These are phyloP conservation scores for Coemansia guatemalensis DNA, from an alignment of 192 early-diverging fungal species.

Conservation along the genomic window DNA sequence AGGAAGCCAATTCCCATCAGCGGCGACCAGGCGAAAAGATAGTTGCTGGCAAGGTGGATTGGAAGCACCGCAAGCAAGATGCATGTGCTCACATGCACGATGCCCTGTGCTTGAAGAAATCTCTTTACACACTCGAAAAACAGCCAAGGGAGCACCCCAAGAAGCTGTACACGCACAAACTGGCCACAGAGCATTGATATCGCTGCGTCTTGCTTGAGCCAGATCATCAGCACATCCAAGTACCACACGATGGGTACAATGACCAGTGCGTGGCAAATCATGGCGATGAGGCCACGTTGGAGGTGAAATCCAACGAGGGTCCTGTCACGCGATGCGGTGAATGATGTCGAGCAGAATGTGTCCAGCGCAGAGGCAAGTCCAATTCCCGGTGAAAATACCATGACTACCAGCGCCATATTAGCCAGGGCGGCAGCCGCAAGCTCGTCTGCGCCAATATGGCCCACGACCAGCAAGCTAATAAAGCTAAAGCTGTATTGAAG, in stretches of 20 bases:
- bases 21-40: slow-evolving; percentile 75
- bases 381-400: slow-evolving; percentile 65
- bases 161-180: slow-evolving; percentile 68
- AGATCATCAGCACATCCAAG: slow-evolving; percentile 66
- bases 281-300: slow-evolving; percentile 78
- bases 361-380: slow-evolving; percentile 75
- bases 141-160: slow-evolving; percentile 75
- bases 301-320: slow-evolving; percentile 72
- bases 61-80: slow-evolving; percentile 71
- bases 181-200: slow-evolving; percentile 66
- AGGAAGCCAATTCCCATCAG: slow-evolving; percentile 69
- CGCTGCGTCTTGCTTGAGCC: slow-evolving; percentile 71
- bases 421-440: slow-evolving; percentile 70
- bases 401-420: slow-evolving; percentile 71
- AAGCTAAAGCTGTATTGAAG: slow-evolving; percentile 68
- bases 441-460: slow-evolving; percentile 65
- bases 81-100: slow-evolving; percentile 81
- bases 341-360: slow-evolving; percentile 73
- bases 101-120: slow-evolving; percentile 87
- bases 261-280: slow-evolving; percentile 66
- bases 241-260: slow-evolving; percentile 71
- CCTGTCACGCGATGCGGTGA: slow-evolving; percentile 64
- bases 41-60: slow-evolving; percentile 74
- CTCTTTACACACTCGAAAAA: slow-evolving; percentile 84
- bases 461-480: slow-evolving; percentile 61